Evolutionary conservation across 306 rosid species (phyloP), one percentile per base, ranked within the genome.

Genomic region (Malus sieversii): DNA sequence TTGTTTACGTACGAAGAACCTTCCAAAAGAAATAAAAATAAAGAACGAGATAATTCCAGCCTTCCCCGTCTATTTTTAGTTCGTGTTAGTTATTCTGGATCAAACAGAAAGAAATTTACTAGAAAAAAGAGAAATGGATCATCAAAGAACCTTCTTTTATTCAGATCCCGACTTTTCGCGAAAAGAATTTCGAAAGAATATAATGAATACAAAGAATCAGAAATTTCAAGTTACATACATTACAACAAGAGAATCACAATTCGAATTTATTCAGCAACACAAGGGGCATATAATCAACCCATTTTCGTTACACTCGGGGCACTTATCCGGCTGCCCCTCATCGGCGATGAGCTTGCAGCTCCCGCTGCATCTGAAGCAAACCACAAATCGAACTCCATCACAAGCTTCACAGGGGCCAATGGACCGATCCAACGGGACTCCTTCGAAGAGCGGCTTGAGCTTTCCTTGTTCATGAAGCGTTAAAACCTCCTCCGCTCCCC

Each of bases 401-500:
- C 99, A 95, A 8, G 85, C 90, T 57, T 92, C 90, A 76, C 99
- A 95, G 1, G 90, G 85, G 13, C 82, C 85, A 67, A 69, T 68
- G 0, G 84, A 82, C n/a, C 25, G 75, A 75, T 88, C 95, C 4
- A 78, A 57, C 0, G 93, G 93, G 68, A 93, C 44, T 11, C 90
- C 93, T 32, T 80, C 79, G 65, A 93, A 79, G 16, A 93, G 82
- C 11, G 84, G 79, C 80, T 66, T 76, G 32, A 93, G 80, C 88
- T 80, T 86, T 52, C 95, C 98, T 53, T 88, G 95, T 66, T 93
- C 98, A 55, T 93, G 98, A 38, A 93, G 85, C 7, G 55, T 74
- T 75, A 87, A 42, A 67, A 93, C 95, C 78, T 87, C 91, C 66
- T 93, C 95, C 29, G 90, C 90, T 72, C 97, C 98, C 25, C 98